A percentile compares a stretch with the other conserved stretches of the same genome.
Evolutionary conservation across 805 yeast species (phyloP).

Genomic region (Kodamaea kaohsiungensis): DNA sequence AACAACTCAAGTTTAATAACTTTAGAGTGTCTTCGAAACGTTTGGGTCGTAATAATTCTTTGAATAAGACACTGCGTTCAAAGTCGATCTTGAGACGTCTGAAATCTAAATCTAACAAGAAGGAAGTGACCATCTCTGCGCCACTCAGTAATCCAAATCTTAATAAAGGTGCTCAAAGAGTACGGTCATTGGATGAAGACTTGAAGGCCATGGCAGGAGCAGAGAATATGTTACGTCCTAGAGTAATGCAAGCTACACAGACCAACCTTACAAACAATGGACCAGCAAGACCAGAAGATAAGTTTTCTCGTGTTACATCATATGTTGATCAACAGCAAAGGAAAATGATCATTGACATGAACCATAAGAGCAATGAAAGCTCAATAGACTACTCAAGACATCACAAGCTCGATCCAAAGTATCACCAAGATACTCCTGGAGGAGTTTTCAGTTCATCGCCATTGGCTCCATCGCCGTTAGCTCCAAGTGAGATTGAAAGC

Average conservation of each 20-base stretch:
- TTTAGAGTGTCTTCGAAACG: conserved; percentile 30
- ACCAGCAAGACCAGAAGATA: conserved; percentile 12
- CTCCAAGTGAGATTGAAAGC: conserved; percentile 12
- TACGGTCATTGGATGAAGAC: conserved; percentile 21
- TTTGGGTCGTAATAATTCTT: conserved; percentile 14
- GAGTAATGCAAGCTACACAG: background rate
- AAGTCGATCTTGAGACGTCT: background rate
- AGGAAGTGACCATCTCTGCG: conserved; percentile 21
- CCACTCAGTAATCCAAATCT: conserved; percentile 35
- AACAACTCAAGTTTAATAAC: conserved; percentile 17
- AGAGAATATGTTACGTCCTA: conserved; percentile 13
- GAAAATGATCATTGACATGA: conserved; percentile 12
- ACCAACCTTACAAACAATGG: conserved; percentile 1
- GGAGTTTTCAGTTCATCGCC: background rate
- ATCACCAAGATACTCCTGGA: conserved; percentile 1
- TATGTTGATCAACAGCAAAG: conserved; percentile 29
- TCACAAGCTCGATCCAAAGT: conserved; percentile 11
- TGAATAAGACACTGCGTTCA: background rate
- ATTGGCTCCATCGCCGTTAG: too few relatives aligned
- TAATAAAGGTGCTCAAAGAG: conserved; percentile 11
- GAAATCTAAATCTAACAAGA: background rate
- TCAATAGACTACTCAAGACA: conserved; percentile 10
- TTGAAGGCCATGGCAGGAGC: conserved; percentile 29
- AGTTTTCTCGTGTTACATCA: conserved; percentile 23
- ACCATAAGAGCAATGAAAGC: conserved; percentile 5